Conservation (phyloP, 495 filamentous ascomycete genomes). For the Hypoxylon rickii region DNA sequence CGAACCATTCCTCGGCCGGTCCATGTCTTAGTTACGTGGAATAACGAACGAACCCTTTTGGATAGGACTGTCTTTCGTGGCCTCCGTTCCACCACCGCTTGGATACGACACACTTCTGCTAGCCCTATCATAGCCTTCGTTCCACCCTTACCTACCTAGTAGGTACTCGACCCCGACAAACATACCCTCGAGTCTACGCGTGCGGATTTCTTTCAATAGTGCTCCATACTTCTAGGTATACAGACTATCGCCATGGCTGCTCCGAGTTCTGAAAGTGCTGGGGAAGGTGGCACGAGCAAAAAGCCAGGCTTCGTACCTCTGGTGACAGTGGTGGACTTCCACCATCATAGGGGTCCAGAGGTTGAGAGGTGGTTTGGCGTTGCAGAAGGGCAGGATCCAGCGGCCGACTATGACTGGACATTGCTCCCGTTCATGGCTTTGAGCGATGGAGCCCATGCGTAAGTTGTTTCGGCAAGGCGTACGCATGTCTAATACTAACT, state of each 20-base stretch:
- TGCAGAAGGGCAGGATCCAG: conserved; percentile 77
- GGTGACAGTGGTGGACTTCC: conserved; percentile 93
- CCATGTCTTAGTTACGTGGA: conserved; percentile 6
- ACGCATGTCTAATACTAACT: conserved; percentile 3
- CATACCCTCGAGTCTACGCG: conserved; percentile 8
- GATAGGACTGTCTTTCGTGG: conserved; percentile 7
- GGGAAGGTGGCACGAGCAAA: conserved; percentile 12
- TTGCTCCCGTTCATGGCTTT: conserved; percentile 97
- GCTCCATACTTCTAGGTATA: background rate
- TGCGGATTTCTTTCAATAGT: background rate
- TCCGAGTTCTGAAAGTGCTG: conserved; percentile 7
- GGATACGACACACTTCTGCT: background rate
- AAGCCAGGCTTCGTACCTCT: conserved; percentile 57
- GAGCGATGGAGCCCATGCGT: conserved; percentile 94
- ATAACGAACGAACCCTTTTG: conserved; percentile 4
- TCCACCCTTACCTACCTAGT: background rate
- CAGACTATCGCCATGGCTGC: conserved; percentile 24
- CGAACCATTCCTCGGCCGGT: conserved; percentile 1
- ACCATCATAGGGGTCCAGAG: conserved; percentile 95
- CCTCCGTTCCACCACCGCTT: background rate
- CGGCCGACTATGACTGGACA: conserved; percentile 86
- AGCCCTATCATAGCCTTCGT: background rate
- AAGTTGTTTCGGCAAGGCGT: conserved; percentile 40
- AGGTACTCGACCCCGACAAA: background rate
- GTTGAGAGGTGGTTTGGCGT: conserved; percentile 89